Evolutionary conservation across 1,139 yeast species (phyloP).

Genomic region (Spathaspora sp.): DNA sequence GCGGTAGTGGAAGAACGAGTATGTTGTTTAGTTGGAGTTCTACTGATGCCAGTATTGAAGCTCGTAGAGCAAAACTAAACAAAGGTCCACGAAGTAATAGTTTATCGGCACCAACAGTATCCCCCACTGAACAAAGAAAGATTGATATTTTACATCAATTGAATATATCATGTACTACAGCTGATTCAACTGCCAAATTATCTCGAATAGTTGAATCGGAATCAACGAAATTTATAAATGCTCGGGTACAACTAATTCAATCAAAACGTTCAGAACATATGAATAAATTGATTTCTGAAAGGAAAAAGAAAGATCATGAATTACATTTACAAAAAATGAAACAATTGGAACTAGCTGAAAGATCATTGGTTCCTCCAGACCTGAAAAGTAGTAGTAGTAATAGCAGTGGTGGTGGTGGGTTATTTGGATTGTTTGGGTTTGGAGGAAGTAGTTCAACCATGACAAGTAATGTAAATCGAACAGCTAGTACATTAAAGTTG

Average conservation of each 20-base stretch:
- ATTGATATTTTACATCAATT: neutral
- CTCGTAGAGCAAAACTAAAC: constrained; percentile 29
- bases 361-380: constrained; percentile 17
- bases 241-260: constrained; percentile 38
- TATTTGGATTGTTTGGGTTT: constrained; percentile 32
- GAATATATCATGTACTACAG: neutral
- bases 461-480: neutral
- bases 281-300: constrained; percentile 37
- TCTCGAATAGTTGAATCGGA: constrained; percentile 34
- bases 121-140: constrained; percentile 4
- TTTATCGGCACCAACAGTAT: constrained; percentile 1
- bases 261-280: constrained; percentile 43
- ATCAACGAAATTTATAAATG: constrained; percentile 38
- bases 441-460: constrained; percentile 7
- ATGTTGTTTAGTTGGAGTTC: constrained; percentile 43
- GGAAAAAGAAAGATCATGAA: constrained; percentile 44
- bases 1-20: neutral
- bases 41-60: constrained; percentile 38
- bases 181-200: constrained; percentile 22
- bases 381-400: constrained; percentile 3
- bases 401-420: constrained; percentile 20
- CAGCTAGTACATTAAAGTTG: constrained; percentile 1
- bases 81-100: constrained; percentile 6
- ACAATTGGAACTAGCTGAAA: constrained; percentile 36
- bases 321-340: constrained; percentile 34